Evolutionary conservation across 73 alveolate species (phyloP).

Genomic region (Paramecium biaurelia): DNA sequence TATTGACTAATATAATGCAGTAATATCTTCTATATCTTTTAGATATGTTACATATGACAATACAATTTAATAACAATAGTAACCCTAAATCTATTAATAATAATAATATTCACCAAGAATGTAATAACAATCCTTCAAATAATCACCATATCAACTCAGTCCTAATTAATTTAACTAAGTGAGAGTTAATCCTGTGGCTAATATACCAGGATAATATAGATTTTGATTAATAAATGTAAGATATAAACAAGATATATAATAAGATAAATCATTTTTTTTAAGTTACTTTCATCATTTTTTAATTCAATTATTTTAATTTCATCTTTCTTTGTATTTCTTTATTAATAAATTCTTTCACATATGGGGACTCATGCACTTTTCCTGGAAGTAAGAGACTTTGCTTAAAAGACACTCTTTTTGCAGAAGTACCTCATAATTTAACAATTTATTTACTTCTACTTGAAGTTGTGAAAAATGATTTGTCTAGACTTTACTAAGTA

Average conservation of each 20-base stretch:
- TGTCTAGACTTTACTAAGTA: neutral
- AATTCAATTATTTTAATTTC: neutral
- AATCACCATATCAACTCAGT: neutral
- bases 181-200: neutral
- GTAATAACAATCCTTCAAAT: neutral
- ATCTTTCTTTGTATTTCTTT: slow-evolving; percentile 6
- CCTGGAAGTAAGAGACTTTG: neutral
- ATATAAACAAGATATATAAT: neutral
- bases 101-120: neutral
- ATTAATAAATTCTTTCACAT: slow-evolving; percentile 12
- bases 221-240: neutral
- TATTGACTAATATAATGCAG: neutral
- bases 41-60: neutral
- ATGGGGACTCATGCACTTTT: slow-evolving; percentile 21
- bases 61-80: neutral
- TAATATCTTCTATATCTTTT: neutral
- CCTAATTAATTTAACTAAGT: neutral
- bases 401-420: neutral
- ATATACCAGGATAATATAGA: neutral
- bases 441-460: neutral
- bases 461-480: slow-evolving; percentile 14
- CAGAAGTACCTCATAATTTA: neutral
- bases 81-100: neutral
- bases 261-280: neutral
- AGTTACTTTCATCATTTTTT: slow-evolving; percentile 19